Base-by-base conservation (phyloP, 495 filamentous ascomycete genomes). In the Jackrogersella minutella region DNA sequence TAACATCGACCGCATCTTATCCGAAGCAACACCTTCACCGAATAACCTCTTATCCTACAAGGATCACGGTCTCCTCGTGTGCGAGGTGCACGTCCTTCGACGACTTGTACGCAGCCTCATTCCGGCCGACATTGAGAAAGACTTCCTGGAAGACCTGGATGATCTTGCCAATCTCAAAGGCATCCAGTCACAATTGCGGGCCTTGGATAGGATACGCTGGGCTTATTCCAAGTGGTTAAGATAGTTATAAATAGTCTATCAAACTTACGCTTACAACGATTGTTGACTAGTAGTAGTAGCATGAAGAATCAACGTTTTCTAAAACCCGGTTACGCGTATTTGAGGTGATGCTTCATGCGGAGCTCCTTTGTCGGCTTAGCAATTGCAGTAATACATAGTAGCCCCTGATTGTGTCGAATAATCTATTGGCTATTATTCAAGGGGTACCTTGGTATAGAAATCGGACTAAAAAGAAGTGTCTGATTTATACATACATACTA, bases 11-110 rank as follows among this genome's bases (percentile, higher is more conserved):
- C 89, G 92, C 30, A 92, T 95, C 40, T 78, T 98, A 16, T 87
- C 81, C 10, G 82, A 83, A 26, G 87, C 90, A 2, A 81, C 81
- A n/a, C 80, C 86, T 1, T 84, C 86, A 0, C 83, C 83, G 34
- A 80, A 85, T 53, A 90, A 88, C 5, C 80, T 89, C 61, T 81
- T 97, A 19, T 86, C 87, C 2, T 97, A 96, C 82, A 94, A 92
- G 73, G 92, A 97, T 66, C 91, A 94, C 66, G 95, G 95, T 24
- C 82, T 96, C 30, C 81, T 98, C 30, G 81, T 99, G 19, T 97
- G 91, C 76, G 93, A 99, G 65, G 87, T 92, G 5, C 91, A 97
- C 57, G 81, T 90, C 28, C 77, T 99, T 13, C 87, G 91, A 31
- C 82, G 84, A 62, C 82, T 87, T 26, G 90, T 91, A 0, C 80